phyloP scores from a whole-genome alignment of 352 stramenopile species.

The Globisporangium irregulare region DNA sequence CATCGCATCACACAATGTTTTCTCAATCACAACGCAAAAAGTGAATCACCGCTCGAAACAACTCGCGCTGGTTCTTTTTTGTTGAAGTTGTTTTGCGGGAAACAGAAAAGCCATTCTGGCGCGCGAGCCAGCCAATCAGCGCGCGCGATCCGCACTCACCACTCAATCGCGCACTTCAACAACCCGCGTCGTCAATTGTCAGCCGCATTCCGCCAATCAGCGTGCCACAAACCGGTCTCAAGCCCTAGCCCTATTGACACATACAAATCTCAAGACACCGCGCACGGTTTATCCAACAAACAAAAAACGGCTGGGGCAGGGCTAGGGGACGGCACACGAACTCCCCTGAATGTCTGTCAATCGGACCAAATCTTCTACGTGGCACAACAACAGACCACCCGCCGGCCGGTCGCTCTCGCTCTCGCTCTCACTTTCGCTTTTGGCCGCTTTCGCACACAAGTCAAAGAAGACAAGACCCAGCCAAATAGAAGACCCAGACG shows the following conservation, averaged over 20 bases:
- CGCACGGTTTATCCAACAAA: not conserved
- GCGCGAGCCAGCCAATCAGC: constrained; percentile 3
- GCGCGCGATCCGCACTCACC: not conserved
- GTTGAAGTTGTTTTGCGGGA: constrained; percentile 22
- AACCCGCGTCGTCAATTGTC: not conserved
- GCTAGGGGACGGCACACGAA: not conserved
- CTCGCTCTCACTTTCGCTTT: constrained; percentile 10
- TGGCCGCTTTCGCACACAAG: constrained; percentile 8
- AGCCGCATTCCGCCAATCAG: not conserved
- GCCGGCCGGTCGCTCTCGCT: not conserved
- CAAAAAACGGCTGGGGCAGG: not conserved
- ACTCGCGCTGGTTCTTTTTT: constrained; percentile 33
- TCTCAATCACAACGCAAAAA: constrained; percentile 12
- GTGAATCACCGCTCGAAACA: not conserved
- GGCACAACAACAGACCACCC: not conserved
- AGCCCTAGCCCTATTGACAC: not conserved
- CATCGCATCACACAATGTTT: constrained; percentile 1
- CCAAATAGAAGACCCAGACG: not conserved
- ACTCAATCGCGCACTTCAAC: constrained; percentile 8
- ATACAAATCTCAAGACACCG: not conserved
- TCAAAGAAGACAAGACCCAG: not conserved
- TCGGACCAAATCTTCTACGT: not conserved
- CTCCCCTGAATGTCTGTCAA: constrained; percentile 2
- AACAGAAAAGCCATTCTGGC: constrained; percentile 4
- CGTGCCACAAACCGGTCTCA: not conserved